phyloP scores from a whole-genome alignment of 441 rosid genomes.

The Lepidium campestre region DNA sequence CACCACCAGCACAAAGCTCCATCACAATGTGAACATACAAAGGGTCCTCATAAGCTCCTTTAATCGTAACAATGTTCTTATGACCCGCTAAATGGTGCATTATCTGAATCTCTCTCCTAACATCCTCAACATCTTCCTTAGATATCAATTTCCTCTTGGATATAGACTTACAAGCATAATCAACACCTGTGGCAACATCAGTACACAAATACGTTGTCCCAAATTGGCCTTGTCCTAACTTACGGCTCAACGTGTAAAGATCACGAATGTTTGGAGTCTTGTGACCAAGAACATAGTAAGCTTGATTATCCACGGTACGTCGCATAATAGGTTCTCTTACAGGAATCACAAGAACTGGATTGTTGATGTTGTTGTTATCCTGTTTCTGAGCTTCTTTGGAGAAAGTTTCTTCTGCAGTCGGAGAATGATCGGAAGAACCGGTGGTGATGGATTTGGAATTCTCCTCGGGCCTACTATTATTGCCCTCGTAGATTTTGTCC shows the following conservation, averaged over 20 bases:
- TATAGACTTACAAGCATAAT: conserved; percentile 91
- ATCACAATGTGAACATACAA: conserved; percentile 86
- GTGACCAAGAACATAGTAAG: conserved; percentile 81
- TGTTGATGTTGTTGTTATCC: conserved; percentile 22
- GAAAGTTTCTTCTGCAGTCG: conserved; percentile 39
- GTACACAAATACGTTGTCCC: conserved; percentile 85
- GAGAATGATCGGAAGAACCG: conserved; percentile 42
- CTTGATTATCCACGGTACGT: conserved; percentile 59
- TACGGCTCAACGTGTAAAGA: conserved; percentile 69
- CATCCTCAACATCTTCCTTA: conserved; percentile 93
- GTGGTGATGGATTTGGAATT: conserved; percentile 35
- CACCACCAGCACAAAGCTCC: conserved; percentile 96
- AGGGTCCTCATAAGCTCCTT: conserved; percentile 91
- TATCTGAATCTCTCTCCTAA: conserved; percentile 94
- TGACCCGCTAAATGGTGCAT: conserved; percentile 99
- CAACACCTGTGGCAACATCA: conserved; percentile 55
- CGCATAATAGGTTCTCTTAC: conserved; percentile 56
- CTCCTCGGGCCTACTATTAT: conserved; percentile 55
- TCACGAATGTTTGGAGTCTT: conserved; percentile 80
- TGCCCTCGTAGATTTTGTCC: conserved; percentile 56
- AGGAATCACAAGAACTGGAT: conserved; percentile 35
- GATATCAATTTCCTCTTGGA: conserved; percentile 87
- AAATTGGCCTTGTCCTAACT: conserved; percentile 91
- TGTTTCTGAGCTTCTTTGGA: conserved; percentile 32
- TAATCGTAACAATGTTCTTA: conserved; percentile 82